Percentiles rank a stretch among this genome's conserved stretches.
Conservation (phyloP, 2,329 filamentous ascomycete species). For the Colletotrichum camelliae region DNA sequence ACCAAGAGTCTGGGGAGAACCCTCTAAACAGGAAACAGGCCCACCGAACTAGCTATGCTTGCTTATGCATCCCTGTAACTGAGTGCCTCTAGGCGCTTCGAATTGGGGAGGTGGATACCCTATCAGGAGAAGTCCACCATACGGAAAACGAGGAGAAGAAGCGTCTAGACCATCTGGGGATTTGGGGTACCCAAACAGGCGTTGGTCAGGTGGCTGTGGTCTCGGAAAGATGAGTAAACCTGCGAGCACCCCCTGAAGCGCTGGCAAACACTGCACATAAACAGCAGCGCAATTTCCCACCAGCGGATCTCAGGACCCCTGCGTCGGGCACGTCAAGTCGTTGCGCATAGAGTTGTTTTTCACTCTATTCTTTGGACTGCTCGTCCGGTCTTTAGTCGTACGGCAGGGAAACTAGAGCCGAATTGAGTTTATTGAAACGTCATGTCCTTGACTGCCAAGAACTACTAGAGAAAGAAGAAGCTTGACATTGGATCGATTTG, state of each 20-base stretch:
- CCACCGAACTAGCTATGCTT: conserved; percentile 11
- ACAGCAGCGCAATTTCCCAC: conserved; percentile 1
- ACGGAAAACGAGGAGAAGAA: neutral
- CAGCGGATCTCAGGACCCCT: conserved; percentile 7
- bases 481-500: neutral
- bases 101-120: neutral
- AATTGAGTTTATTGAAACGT: conserved; percentile 15
- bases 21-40: conserved; percentile 15
- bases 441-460: neutral
- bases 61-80: neutral
- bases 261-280: neutral
- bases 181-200: neutral
- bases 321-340: neutral
- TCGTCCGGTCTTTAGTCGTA: neutral
- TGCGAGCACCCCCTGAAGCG: neutral
- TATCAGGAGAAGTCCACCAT: neutral
- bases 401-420: neutral
- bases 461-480: neutral
- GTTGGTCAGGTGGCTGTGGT: neutral
- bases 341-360: neutral
- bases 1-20: neutral
- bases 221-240: neutral
- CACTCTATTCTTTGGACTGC: neutral
- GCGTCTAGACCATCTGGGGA: neutral
- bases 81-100: neutral